These are phyloP conservation scores for Ogataea henricii DNA, from an alignment of 805 yeast genomes.

Conservation along the genomic window DNA sequence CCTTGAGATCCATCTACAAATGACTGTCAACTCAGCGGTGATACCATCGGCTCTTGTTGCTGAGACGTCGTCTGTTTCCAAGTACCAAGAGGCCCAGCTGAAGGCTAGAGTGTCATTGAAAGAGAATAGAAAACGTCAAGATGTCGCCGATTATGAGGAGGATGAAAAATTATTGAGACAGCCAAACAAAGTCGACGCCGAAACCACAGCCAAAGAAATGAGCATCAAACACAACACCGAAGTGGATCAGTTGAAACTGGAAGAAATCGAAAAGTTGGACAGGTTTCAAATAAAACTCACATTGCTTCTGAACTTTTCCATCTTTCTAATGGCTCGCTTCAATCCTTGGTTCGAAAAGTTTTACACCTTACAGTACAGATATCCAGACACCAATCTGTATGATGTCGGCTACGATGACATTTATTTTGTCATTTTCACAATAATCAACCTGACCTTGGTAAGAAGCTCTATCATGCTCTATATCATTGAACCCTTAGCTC, in stretches of 20 bases:
- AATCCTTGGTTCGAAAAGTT: conserved; percentile 38
- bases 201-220: not conserved
- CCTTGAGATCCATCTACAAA: not conserved
- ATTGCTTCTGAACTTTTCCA: conserved; percentile 15
- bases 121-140: conserved; percentile 1
- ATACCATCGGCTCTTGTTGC: conserved; percentile 2
- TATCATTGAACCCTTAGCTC: conserved; percentile 59
- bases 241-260: conserved; percentile 5
- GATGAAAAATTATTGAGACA: not conserved
- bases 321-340: conserved; percentile 21
- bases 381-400: conserved; percentile 38
- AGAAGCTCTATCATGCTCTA: conserved; percentile 63
- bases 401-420: conserved; percentile 59
- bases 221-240: conserved; percentile 3
- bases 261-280: conserved; percentile 20
- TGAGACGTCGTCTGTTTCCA: conserved; percentile 12
- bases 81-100: conserved; percentile 9
- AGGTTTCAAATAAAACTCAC: conserved; percentile 23
- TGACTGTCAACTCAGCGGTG: conserved; percentile 17
- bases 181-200: not conserved
- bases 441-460: conserved; percentile 56
- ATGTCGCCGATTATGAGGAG: not conserved
- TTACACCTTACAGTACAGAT: conserved; percentile 42
- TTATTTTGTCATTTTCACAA: conserved; percentile 54
- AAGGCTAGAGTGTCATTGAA: conserved; percentile 10